phyloP scores from a whole-genome alignment of 768 basidiomycete genomes.

The Suillus clintonianus region DNA sequence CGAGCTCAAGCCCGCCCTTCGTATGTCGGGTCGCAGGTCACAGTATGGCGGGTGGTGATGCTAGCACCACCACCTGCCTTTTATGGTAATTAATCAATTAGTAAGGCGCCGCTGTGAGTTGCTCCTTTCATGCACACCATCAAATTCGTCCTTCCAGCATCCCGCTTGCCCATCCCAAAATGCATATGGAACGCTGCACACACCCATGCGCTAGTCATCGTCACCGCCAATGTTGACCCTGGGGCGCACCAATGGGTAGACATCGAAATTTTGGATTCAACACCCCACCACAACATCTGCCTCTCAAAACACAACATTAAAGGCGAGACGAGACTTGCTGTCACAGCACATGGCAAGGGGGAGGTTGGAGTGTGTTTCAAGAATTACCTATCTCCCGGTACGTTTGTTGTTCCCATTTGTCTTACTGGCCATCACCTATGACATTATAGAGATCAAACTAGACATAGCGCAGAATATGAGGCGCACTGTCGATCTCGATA shows the following conservation, averaged over 20 bases:
- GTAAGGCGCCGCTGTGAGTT: no score
- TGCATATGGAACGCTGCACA: constrained; percentile 97
- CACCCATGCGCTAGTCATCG: constrained; percentile 85
- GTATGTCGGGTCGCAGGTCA: no score
- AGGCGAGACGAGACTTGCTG: constrained; percentile 88
- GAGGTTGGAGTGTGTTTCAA: constrained; percentile 96
- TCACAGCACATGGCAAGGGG: constrained; percentile 91
- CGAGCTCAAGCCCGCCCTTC: no score
- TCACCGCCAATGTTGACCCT: constrained; percentile 89
- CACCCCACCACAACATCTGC: constrained; percentile 86
- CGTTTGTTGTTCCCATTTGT: constrained; percentile 27
- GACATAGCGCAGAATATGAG: constrained; percentile 51
- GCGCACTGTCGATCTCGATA: constrained; percentile 86
- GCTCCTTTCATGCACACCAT: constrained; percentile 53
- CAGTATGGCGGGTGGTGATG: no score
- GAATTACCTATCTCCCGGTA: constrained; percentile 77
- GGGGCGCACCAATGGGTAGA: constrained; percentile 82
- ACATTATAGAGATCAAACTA: constrained; percentile 42
- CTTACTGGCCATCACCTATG: not conserved
- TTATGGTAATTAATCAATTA: no score
- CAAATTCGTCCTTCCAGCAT: constrained; percentile 80
- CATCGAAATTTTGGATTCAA: constrained; percentile 92
- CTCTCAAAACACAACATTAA: constrained; percentile 86
- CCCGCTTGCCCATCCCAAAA: constrained; percentile 72
- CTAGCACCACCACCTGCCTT: no score